Base-by-base conservation (phyloP, 176 grass and related monocot species). In the Bothriochloa decipiens region DNA sequence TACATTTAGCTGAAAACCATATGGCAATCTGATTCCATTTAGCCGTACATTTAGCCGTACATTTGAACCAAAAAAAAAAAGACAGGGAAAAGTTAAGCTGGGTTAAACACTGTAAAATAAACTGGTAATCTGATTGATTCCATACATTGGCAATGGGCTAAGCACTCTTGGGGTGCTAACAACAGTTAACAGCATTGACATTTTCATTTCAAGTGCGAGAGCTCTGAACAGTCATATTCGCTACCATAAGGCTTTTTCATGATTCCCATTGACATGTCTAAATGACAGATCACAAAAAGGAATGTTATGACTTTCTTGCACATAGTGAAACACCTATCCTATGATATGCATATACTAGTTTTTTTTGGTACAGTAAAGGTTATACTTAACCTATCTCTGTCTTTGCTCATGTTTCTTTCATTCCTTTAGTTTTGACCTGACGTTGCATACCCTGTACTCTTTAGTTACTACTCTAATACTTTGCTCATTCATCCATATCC, bases 401-500 rank as follows among this genome's bases (percentile, higher is more conserved):
- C 41, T 37, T 8, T 15, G 53, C 23, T 73, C 13, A n/a, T 4
- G 29, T 64, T 70, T 58, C 40, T 60, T 69, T 80, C 13, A 3
- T 73, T 63, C 13, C 62, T 18, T 63, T 20, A 39, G 35, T 81
- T 86, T 66, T 86, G 65, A 86, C 79, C 66, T 58, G 33, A 14
- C 63, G 33, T 46, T 55, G 20, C 43, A 65, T 81, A 78, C 16
- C 49, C 55, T 58, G 2, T 10, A 58, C 16, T 62, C 55, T 58
- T 0, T 10, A 58, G 57, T 5, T 61, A 25, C 22, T 25, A 61
- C 57, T 61, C 8, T 7, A 61, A 25, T 22, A 61, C 9, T 60
- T 70, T 6, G 18, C 65, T 52, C 77, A 70, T 63, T 20, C 75
- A 79, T 66, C 15, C 43, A 63, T 70, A 88, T 75, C 87, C 26